Base-by-base conservation (phyloP, 1,139 yeast genomes). In the Starmera stellimalicola region DNA sequence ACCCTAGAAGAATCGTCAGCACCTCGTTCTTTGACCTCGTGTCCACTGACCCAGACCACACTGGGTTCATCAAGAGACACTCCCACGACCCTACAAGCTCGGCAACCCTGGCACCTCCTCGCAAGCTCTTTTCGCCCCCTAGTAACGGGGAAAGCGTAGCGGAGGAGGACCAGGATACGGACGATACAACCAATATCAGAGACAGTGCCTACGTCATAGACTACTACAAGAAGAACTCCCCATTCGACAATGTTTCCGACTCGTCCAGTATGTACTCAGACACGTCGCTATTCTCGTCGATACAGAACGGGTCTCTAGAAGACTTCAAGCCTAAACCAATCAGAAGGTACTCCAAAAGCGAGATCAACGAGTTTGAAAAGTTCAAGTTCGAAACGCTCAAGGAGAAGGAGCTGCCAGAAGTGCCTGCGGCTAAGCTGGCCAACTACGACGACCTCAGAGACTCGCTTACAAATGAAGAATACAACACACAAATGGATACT, bases 1-100 rank as follows among this genome's bases (percentile, higher is more conserved):
- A 41, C 1, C 15, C 27, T 12, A 39, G 44, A 33, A 37, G 52
- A 37, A 45, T 48, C 11, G 45, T 47, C n/a, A 47, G 51, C 35
- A 44, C 51, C 1, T 47, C 51, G 20, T 43, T 43, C 4, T 47
- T 48, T 29, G 49, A 48, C 28, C 26, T 48, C 6, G 46, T 46
- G 2, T 23, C 44, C 1, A 36, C 40, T 12, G 17, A 15, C 10
- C 15, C 18, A 9, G 16, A n/a, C 7, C 27, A 25, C 5, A n/a
- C 5, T 6, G 27, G 16, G 6, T 7, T 25, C 7, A 6, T 26
- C 15, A 6, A 26, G 10, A 15, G 16, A 12, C n/a, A 26, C 16
- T n/a, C n/a, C n/a, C n/a, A n/a, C n/a, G n/a, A n/a, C n/a, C n/a
- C n/a, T n/a, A n/a, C n/a, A n/a, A n/a, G n/a, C n/a, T n/a, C n/a